These are phyloP conservation scores for Dendryphion nanum DNA, from an alignment of 2,329 filamentous ascomycete genomes.

Conservation along the genomic window DNA sequence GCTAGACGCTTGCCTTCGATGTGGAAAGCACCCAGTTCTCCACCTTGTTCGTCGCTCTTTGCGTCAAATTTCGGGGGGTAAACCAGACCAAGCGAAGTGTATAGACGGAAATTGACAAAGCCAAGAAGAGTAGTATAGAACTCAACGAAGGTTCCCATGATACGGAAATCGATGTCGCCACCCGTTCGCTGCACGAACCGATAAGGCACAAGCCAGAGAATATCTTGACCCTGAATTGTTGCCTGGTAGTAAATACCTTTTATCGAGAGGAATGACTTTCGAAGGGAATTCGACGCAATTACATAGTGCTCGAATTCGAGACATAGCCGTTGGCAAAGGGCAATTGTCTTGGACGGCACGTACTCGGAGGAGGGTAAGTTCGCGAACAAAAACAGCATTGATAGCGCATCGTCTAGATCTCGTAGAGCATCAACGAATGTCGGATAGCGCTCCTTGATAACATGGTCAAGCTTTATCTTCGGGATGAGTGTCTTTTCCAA, in stretches of 20 bases:
- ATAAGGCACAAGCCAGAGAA: constrained; percentile 96
- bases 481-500: constrained; percentile 90
- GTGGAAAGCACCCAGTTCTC: constrained; percentile 86
- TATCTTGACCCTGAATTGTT: constrained; percentile 93
- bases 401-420: constrained; percentile 94
- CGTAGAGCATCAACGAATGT: constrained; percentile 92
- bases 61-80: constrained; percentile 95
- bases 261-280: constrained; percentile 96
- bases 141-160: constrained; percentile 98
- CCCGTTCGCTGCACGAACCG: constrained; percentile 95
- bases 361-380: constrained; percentile 87
- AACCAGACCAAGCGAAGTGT: constrained; percentile 85
- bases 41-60: constrained; percentile 82
- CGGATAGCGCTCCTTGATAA: constrained; percentile 96
- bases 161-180: constrained; percentile 93
- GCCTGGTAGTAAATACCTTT: constrained; percentile 99
- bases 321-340: constrained; percentile 86
- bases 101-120: constrained; percentile 94
- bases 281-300: constrained; percentile 84
- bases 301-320: constrained; percentile 98
- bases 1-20: constrained; percentile 71
- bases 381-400: constrained; percentile 95
- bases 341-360: constrained; percentile 93
- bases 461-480: constrained; percentile 88
- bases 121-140: constrained; percentile 97